phyloP scores from a whole-genome alignment of 108 stramenopile genomes.

The Fragilariopsis cylindrus region DNA sequence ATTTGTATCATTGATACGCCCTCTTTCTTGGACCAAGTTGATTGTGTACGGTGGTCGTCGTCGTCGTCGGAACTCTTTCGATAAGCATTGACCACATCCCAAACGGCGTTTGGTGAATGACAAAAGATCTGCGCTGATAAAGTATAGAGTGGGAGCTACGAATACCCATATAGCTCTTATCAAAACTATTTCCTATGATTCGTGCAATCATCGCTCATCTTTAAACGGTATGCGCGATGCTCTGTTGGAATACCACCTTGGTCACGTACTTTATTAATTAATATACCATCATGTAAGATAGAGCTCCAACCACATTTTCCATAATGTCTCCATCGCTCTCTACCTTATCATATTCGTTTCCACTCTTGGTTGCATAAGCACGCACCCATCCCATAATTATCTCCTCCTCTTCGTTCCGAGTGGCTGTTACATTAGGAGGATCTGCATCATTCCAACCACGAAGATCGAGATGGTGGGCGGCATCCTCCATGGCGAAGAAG shows the following conservation, averaged over 20 bases:
- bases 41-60: background rate
- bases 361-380: too few species aligned
- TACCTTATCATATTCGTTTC: too few species aligned
- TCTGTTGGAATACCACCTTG: too few species aligned
- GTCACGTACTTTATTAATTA: too few species aligned
- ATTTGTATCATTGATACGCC: too few species aligned
- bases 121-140: background rate
- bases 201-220: too few species aligned
- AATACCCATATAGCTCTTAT: conserved; percentile 4
- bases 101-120: conserved; percentile 8
- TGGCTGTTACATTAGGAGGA: conserved; percentile 3
- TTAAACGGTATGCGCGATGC: too few species aligned
- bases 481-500: conserved; percentile 11
- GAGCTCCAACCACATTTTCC: too few species aligned
- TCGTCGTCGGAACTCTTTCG: conserved; percentile 11
- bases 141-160: too few species aligned
- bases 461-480: conserved; percentile 17
- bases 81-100: conserved; percentile 32
- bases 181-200: background rate
- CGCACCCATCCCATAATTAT: background rate
- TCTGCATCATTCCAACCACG: conserved; percentile 5
- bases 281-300: too few species aligned
- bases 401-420: conserved; percentile 8
- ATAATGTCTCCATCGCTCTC: too few species aligned
- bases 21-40: too few species aligned